These are phyloP conservation scores for Sphaerulina populicola DNA, from an alignment of 2,329 filamentous ascomycete species.

Conservation along the genomic window DNA sequence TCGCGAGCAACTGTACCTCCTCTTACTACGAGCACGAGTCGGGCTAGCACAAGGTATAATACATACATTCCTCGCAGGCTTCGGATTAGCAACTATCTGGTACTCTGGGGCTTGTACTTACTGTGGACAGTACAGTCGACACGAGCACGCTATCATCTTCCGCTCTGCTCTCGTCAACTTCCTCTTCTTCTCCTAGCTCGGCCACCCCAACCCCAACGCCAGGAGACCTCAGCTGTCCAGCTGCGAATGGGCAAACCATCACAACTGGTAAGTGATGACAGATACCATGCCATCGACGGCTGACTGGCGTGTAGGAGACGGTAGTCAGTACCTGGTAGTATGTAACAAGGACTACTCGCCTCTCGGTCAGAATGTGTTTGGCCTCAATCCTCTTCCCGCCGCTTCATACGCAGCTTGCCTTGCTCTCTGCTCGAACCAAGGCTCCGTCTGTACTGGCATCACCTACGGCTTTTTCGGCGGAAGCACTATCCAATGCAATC, in stretches of 20 bases:
- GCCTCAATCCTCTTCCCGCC: neutral
- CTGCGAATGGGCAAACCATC: neutral
- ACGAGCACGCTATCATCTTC: neutral
- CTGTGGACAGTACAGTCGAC: neutral
- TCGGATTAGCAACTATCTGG: neutral
- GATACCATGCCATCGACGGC: neutral
- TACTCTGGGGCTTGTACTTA: neutral
- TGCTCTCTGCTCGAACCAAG: constrained; percentile 2
- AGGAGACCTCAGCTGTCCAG: neutral
- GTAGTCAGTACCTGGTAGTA: constrained; percentile 2
- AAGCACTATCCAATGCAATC: constrained; percentile 1
- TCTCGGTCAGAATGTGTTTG: constrained; percentile 1
- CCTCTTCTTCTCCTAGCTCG: neutral
- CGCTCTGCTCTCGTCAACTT: neutral
- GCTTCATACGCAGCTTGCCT: constrained; percentile 1
- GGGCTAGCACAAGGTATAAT: neutral
- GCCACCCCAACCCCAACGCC: neutral
- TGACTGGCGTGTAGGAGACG: constrained; percentile 1
- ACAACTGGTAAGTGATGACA: constrained; percentile 1
- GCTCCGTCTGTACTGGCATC: neutral
- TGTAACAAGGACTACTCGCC: constrained; percentile 7
- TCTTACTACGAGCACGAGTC: neutral
- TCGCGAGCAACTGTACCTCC: neutral
- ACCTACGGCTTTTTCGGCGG: neutral
- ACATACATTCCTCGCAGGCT: neutral